Evolutionary conservation across 345 rosid species (phyloP).

Genomic region (Syzygium grande): DNA sequence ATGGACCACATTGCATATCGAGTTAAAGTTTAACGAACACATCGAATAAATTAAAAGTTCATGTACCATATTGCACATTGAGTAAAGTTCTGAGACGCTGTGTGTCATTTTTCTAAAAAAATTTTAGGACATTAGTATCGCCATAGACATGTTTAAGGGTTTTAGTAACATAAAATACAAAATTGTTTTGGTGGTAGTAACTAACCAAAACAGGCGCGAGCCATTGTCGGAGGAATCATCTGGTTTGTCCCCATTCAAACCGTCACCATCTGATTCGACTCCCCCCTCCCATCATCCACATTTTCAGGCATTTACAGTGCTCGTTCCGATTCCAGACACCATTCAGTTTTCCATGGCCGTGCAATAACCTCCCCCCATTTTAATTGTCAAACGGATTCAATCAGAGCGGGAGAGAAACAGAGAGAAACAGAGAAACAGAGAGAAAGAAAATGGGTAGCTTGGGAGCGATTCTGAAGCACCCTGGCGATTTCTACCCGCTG

Average conservation of each 20-base stretch:
- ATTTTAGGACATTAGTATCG: not conserved
- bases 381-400: not conserved
- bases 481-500: constrained; percentile 83
- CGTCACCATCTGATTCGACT: not conserved
- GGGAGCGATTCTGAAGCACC: constrained; percentile 61
- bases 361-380: not conserved
- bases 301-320: not conserved
- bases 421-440: not conserved
- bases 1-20: too few relatives aligned
- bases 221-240: not conserved
- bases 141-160: not conserved
- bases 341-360: not conserved
- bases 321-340: not conserved
- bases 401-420: not conserved
- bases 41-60: too few relatives aligned
- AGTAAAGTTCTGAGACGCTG: too few relatives aligned
- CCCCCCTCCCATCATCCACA: not conserved
- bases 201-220: not conserved
- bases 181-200: not conserved
- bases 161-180: not conserved
- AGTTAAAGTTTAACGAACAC: too few relatives aligned
- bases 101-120: not conserved
- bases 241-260: not conserved
- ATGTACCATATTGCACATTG: too few relatives aligned
- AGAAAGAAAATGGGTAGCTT: constrained; percentile 51